Conservation (phyloP, 2,329 filamentous ascomycete species). For the Gnomoniopsis sp. region DNA sequence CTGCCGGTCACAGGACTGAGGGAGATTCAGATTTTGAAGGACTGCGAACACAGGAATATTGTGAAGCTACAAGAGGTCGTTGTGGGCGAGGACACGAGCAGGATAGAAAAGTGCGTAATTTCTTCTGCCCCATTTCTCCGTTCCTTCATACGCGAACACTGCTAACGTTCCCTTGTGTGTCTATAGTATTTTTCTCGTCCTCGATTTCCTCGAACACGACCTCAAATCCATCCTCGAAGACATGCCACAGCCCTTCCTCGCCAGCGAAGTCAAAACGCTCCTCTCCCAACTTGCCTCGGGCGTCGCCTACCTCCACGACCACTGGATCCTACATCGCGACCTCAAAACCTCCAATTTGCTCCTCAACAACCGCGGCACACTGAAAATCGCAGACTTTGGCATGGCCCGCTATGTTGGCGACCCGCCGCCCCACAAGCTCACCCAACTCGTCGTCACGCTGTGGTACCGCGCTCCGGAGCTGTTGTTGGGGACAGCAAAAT, state of each 20-base stretch:
- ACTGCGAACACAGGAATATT: slow-evolving; percentile 77
- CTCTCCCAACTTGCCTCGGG: slow-evolving; percentile 79
- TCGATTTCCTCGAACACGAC: slow-evolving; percentile 97
- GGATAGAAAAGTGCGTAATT: slow-evolving; percentile 48
- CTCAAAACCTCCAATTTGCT: slow-evolving; percentile 92
- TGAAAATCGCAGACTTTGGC: slow-evolving; percentile 97
- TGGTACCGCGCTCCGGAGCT: slow-evolving; percentile 96
- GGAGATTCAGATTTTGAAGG: slow-evolving; percentile 87
- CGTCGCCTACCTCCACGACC: slow-evolving; percentile 78
- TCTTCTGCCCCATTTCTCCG: background rate
- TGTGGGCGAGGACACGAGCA: slow-evolving; percentile 59
- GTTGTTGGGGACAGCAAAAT: slow-evolving; percentile 73
- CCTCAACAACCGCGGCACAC: slow-evolving; percentile 88
- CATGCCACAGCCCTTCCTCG: slow-evolving; percentile 90
- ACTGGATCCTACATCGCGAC: slow-evolving; percentile 91
- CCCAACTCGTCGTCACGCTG: slow-evolving; percentile 89
- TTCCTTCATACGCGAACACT: slow-evolving; percentile 23
- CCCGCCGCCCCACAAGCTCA: slow-evolving; percentile 68
- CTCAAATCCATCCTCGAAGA: slow-evolving; percentile 89
- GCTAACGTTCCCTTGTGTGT: slow-evolving; percentile 6
- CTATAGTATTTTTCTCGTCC: slow-evolving; percentile 81
- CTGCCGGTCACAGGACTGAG: slow-evolving; percentile 89
- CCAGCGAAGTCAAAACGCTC: slow-evolving; percentile 88
- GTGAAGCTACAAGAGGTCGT: slow-evolving; percentile 82
- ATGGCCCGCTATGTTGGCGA: slow-evolving; percentile 90